Evolutionary conservation across 192 early-diverging fungal species (phyloP), one percentile per base, ranked within the genome.

Genomic region (Neocallimastix lanati): DNA sequence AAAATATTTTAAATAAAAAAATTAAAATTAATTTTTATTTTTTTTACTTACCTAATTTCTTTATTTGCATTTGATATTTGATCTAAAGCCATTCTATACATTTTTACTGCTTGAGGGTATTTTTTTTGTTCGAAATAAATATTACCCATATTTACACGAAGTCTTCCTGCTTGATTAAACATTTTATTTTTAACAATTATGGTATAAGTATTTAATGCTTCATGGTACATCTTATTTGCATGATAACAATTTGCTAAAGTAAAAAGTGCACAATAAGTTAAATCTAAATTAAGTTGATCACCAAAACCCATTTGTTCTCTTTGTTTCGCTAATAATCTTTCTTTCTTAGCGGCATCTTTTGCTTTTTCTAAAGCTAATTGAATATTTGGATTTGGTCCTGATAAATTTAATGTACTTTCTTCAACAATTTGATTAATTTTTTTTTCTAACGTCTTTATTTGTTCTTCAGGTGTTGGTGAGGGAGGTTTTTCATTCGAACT

Each of bases 51-150:
- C 86, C 87, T 76, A 28, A 90, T 86, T n/a, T 88, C 88, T 50
- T 82, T 78, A 79, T 90, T 89, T 15, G 84, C 80, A 78, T 85
- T 88, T 16, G 89, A 84, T 40, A 90, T 87, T 79, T 90, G 89
- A 78, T 90, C 89, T 76, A 90, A 80, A 37, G 89, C 89, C 89
- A 90, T 90, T 13, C 89, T 82, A 79, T 90, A 90, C 89, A 90
- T 90, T 82, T 90, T 90, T 33, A 90, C 82, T 6, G 89, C 89
- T 78, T 89, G 88, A 0, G 87, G 84, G 33, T 86, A 89, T 82
- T 89, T 89, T 79, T 82, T 76, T 81, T 88, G 88, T 81, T 88
- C 87, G 83, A 89, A 87, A 80, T 90, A 89, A 25, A 88, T 88
- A 82, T 90, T 90, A 16, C 89, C 89, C 89, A 90, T 90, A 80